Base-by-base conservation (phyloP, 2,329 filamentous ascomycete species). In the Botryosphaeria dothidea region DNA sequence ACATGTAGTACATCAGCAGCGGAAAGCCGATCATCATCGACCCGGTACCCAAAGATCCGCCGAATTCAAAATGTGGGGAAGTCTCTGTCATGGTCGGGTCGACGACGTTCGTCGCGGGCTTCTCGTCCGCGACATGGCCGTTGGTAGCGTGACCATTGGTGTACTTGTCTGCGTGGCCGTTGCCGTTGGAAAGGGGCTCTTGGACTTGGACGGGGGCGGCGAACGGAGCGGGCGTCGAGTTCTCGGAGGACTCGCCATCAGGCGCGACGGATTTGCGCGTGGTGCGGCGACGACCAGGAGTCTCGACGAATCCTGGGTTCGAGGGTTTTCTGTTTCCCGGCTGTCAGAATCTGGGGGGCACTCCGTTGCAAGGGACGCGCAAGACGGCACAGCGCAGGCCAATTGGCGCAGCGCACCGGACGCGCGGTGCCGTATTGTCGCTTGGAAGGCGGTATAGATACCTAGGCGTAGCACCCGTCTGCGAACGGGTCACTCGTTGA, bases 1-100 rank as follows among this genome's bases (percentile, higher is more conserved):
- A 98, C 93, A 99, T 97, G 82, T 97, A 98, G 86, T 92, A 97
- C 94, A 98, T 98, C 71, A 99, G 85, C 41, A 89, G 68, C n/a
- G 95, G 95, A 79, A 98, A 99, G 51, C 90, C 88, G 68, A 93
- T 85, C 92, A 98, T 98, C 87, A 97, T 93, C 70, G 86, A 82
- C 17, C 86, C 80, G 46, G 93, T 90, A 64, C 95, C 94, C n/a
- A 85, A 75, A 3, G 92, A 89, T 66, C 95, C 95, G 68, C 94
- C 94, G 75, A 98, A 99, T 76, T 99, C 96, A 69, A 84, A 84
- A 68, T 86, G 78, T 46, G 56, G 78, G 23, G 56, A 21, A 31
- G 38, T 13, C 31, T 52, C 49, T 23, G 19, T 36, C 25, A 60
- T 38, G n/a, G 70, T 78, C 61, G 77, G 77, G 67, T 80, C 77